A percentile compares a stretch with the other conserved stretches of the same genome.
Conservation (phyloP, 2,329 filamentous ascomycete genomes). For the Colletotrichum gloeosporioides region DNA sequence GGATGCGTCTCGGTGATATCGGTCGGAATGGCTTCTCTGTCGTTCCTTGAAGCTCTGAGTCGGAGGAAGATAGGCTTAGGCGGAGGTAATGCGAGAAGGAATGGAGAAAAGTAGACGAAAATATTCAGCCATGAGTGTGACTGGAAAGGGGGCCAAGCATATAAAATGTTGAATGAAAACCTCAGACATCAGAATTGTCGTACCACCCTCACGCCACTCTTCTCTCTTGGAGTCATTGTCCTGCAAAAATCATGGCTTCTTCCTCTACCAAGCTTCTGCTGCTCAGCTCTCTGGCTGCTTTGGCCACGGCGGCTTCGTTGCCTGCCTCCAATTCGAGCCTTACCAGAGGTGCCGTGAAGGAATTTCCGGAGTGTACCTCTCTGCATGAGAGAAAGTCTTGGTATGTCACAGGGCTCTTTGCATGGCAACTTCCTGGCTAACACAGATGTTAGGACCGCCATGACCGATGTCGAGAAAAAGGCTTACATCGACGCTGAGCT, state of each 20-base stretch:
- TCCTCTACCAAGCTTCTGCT: neutral
- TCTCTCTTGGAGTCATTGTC: neutral
- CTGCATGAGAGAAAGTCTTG: neutral
- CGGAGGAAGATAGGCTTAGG: neutral
- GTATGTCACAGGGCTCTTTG: neutral
- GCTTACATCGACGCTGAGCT: conserved; percentile 21
- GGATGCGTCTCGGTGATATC: neutral
- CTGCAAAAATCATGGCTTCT: neutral
- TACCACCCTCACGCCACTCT: neutral
- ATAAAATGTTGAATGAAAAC: neutral
- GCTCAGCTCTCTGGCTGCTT: neutral
- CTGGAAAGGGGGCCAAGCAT: neutral
- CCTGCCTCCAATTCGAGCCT: neutral
- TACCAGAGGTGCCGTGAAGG: neutral
- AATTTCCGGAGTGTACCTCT: neutral
- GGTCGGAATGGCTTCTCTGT: neutral
- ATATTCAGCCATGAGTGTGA: neutral
- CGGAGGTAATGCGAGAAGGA: neutral
- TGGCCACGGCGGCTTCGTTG: neutral
- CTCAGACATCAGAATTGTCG: neutral
- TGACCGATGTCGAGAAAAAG: conserved; percentile 16
- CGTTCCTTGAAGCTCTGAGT: neutral
- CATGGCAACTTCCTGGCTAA: neutral
- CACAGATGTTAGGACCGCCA: neutral
- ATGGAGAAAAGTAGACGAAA: neutral